phyloP scores from a whole-genome alignment of 805 yeast genomes.

The Grigorovia transvaalensis region DNA sequence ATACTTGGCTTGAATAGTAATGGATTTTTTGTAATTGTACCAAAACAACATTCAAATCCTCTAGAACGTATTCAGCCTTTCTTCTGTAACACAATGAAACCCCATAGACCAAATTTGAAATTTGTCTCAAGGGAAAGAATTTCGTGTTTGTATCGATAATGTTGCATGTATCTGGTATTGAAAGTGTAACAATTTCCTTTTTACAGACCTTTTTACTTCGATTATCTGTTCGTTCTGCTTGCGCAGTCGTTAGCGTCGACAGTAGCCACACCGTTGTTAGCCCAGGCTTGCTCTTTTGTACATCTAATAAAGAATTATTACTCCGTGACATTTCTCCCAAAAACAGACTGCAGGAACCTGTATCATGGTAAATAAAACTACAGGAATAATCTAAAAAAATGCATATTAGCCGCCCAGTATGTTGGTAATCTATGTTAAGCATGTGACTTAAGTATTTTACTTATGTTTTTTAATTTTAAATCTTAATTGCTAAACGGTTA shows the following conservation, averaged over 20 bases:
- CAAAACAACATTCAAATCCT: constrained; percentile 17
- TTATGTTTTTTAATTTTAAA: too few relatives aligned
- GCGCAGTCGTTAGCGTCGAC: constrained; percentile 5
- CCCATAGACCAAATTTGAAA: constrained; percentile 24
- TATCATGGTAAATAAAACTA: too few relatives aligned
- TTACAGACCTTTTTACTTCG: constrained; percentile 10
- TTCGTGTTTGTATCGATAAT: constrained; percentile 12
- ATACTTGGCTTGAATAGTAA: not conserved
- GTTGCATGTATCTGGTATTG: constrained; percentile 25
- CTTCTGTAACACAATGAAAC: constrained; percentile 25
- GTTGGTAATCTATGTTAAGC: too few relatives aligned
- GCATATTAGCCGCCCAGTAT: too few relatives aligned
- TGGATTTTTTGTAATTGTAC: constrained; percentile 15
- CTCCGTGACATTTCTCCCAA: not conserved
- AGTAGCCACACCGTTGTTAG: constrained; percentile 27
- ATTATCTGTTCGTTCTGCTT: constrained; percentile 1
- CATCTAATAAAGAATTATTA: too few relatives aligned
- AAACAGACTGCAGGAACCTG: too few relatives aligned
- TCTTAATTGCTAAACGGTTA: too few relatives aligned
- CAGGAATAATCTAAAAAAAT: too few relatives aligned
- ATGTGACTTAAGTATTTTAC: too few relatives aligned
- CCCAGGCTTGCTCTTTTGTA: not conserved
- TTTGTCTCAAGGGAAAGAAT: constrained; percentile 19
- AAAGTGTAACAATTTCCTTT: constrained; percentile 24
- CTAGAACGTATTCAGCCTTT: constrained; percentile 24